Base-by-base conservation (phyloP, 768 basidiomycete genomes). In the Xerocomellus intermedius region DNA sequence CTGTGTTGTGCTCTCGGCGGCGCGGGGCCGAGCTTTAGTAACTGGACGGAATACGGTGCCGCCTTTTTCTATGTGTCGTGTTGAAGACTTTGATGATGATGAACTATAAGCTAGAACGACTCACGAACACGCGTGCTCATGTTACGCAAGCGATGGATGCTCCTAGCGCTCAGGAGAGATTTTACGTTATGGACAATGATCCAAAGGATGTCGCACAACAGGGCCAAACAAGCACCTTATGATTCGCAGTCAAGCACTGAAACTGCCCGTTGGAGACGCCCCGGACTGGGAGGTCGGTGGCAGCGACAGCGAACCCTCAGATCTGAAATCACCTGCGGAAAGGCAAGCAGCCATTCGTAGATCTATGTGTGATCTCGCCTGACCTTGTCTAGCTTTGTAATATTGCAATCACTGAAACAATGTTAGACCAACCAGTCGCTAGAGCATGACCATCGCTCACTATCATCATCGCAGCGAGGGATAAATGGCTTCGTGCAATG, bases 321-420 rank as follows among this genome's bases (percentile, higher is more conserved):
- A 68, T 36, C 71, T 83, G 10, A 79, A 80, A 57, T 75, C 69
- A 30, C 68, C 84, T 9, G 66, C 82, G 5, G 82, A 87, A 54
- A 91, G 89, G 89, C 83, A 42, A 54, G 52, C 24, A 30, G 38
- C 24, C 30, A 6, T 53, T 9, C 17, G 10, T 22, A 1, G 2
- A 30, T 50, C 24, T 35, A 8, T 37, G 8, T 36, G 17, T 42
- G 35, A 55, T 53, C 42, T 16, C 48, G n/a, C 21, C 48, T 62
- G 50, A 57, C 60, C 39, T 42, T 32, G 14, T 35, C 16, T 48
- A 91, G 89, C 67, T 77, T 76, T 52, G 80, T 87, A 8, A 72
- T 91, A 30, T 64, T 83, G 9, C 84, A 84, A 54, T 87, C 89
- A 0, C 71, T 91, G 50, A 82, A 79, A 60, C 89, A 89, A 79